phyloP scores from a whole-genome alignment of 2,329 filamentous ascomycete genomes.

The Teratosphaeria destructans region DNA sequence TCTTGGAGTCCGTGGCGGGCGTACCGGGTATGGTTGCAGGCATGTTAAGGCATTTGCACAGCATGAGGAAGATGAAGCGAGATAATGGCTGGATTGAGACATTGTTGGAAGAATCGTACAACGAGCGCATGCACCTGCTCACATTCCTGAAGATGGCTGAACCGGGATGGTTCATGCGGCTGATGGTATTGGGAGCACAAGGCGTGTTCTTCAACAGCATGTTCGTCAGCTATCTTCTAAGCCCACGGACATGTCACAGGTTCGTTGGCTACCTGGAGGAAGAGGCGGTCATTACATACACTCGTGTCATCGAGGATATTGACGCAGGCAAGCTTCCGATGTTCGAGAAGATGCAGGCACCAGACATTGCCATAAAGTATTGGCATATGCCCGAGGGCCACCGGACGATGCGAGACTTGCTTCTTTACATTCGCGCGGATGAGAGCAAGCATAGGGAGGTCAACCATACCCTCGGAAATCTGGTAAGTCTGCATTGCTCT shows the following conservation, averaged over 20 bases:
- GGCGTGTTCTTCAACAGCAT: constrained; percentile 93
- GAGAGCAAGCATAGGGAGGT: constrained; percentile 76
- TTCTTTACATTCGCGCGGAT: constrained; percentile 82
- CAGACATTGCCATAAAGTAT: constrained; percentile 82
- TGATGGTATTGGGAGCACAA: constrained; percentile 84
- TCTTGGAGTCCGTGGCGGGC: constrained; percentile 87
- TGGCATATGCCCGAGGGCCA: constrained; percentile 87
- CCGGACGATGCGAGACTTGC: constrained; percentile 72
- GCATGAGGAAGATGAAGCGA: constrained; percentile 72
- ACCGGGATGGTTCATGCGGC: constrained; percentile 79
- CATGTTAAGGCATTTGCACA: constrained; percentile 82
- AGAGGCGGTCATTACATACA: constrained; percentile 93
- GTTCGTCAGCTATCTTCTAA: constrained; percentile 80
- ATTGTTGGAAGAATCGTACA: constrained; percentile 27
- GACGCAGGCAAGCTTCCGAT: constrained; percentile 73
- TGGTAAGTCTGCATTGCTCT: constrained; percentile 28
- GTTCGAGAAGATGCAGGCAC: constrained; percentile 70
- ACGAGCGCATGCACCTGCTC: constrained; percentile 58
- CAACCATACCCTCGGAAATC: constrained; percentile 86
- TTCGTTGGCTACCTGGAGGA: constrained; percentile 97
- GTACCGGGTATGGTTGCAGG: constrained; percentile 96
- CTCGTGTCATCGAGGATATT: constrained; percentile 75
- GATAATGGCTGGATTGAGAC: constrained; percentile 82
- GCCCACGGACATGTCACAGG: constrained; percentile 78
- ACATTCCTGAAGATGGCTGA: constrained; percentile 88